phyloP scores from a whole-genome alignment of 129 eudicot species.

The Rutidosis leptorrhynchoides region DNA sequence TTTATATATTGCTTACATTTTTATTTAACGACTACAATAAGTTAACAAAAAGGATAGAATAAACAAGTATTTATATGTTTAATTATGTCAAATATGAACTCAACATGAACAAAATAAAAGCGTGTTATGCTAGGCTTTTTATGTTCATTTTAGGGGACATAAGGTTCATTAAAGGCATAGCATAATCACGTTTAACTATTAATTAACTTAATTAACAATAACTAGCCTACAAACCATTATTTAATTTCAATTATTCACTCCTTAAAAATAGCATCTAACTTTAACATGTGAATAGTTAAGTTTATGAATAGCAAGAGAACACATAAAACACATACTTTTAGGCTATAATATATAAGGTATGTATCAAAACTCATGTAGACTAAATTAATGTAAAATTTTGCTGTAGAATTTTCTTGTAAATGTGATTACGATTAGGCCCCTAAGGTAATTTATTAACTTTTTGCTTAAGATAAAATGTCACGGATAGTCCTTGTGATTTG shows the following conservation, averaged over 20 bases:
- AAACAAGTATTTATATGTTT: not conserved
- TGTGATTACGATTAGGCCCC: no score
- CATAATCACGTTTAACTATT: slow-evolving; percentile 3
- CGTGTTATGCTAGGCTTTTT: slow-evolving; percentile 16
- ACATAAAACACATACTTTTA: not conserved
- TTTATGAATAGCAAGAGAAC: not conserved
- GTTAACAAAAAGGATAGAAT: not conserved
- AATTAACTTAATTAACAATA: slow-evolving; percentile 11
- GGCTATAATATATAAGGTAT: no score
- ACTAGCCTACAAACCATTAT: slow-evolving; percentile 2
- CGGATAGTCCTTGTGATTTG: no score
- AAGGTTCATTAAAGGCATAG: slow-evolving; percentile 28
- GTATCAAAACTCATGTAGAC: no score
- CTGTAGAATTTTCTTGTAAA: no score
- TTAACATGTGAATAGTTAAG: not conserved
- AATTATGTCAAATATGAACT: slow-evolving; percentile 27
- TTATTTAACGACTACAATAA: not conserved
- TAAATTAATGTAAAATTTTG: no score
- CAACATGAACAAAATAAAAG: slow-evolving; percentile 27
- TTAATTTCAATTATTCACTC: not conserved
- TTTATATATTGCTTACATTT: not conserved
- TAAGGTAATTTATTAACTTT: no score
- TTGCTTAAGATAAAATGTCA: no score
- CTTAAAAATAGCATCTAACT: not conserved
- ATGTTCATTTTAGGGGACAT: slow-evolving; percentile 26